Evolutionary conservation across 2,329 filamentous ascomycete genomes (phyloP).

Genomic region (Ceratocystis cacaofunesta): DNA sequence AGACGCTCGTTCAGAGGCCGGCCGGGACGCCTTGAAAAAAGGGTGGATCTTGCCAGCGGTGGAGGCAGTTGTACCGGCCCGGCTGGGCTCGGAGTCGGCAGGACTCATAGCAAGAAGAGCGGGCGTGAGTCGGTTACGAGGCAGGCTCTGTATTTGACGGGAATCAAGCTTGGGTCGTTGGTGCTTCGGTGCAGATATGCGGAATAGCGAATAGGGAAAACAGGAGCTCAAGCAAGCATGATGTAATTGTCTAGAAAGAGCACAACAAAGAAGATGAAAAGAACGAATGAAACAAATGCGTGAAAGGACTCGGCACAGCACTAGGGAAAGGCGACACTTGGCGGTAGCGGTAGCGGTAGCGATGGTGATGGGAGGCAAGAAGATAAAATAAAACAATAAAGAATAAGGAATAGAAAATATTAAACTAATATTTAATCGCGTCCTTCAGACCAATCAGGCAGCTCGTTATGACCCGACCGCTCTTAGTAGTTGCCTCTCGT

Average conservation of each 20-base stretch:
- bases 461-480: background rate
- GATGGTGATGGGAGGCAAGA: background rate
- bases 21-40: conserved; percentile 14
- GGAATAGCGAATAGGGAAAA: background rate
- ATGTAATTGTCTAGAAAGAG: background rate
- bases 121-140: background rate
- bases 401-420: background rate
- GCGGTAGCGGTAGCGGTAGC: background rate
- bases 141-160: background rate
- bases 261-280: background rate
- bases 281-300: background rate
- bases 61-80: background rate
- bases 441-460: background rate
- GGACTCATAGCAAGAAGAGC: background rate
- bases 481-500: background rate
- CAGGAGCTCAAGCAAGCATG: background rate
- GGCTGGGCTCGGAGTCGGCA: background rate
- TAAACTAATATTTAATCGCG: background rate
- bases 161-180: background rate
- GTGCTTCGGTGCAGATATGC: background rate
- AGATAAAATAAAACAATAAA: background rate
- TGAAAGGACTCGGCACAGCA: background rate
- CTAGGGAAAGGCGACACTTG: background rate
- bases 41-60: conserved; percentile 11
- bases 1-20: conserved; percentile 1